phyloP scores from a whole-genome alignment of 129 eudicot species.

The Arctium lappa region DNA sequence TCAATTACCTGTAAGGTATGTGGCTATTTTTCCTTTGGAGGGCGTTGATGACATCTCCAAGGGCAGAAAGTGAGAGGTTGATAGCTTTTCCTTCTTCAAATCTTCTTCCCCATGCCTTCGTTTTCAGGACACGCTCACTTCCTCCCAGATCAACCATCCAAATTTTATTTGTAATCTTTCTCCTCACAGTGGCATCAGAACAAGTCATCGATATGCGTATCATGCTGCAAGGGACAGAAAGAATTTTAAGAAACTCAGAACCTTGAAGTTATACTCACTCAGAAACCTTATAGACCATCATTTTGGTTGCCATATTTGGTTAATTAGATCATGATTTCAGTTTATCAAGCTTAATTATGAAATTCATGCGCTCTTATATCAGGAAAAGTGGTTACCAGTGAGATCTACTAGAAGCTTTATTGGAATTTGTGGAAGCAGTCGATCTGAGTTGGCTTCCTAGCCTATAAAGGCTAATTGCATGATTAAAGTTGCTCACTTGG shows the following conservation, averaged over 20 bases:
- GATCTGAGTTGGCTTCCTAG: constrained; percentile 71
- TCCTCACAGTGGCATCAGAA: constrained; percentile 22
- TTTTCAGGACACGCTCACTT: constrained; percentile 67
- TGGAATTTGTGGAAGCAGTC: constrained; percentile 74
- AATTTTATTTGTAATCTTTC: constrained; percentile 49
- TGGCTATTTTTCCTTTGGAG: constrained; percentile 61
- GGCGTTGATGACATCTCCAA: constrained; percentile 77
- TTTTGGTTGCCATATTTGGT: neutral
- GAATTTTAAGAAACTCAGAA: neutral
- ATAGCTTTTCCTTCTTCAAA: constrained; percentile 79
- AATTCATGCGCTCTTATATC: constrained; percentile 10
- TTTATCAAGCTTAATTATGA: neutral
- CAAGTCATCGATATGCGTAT: constrained; percentile 36
- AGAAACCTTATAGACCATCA: neutral
- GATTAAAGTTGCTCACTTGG: constrained; percentile 53
- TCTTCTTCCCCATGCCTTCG: constrained; percentile 75
- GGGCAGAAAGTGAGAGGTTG: constrained; percentile 80
- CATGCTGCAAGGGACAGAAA: constrained; percentile 22
- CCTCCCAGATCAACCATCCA: constrained; percentile 96
- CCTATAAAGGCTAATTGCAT: constrained; percentile 61
- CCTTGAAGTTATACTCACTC: neutral
- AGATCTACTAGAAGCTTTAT: constrained; percentile 75
- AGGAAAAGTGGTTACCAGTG: constrained; percentile 46
- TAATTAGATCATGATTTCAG: neutral
- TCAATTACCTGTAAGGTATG: constrained; percentile 63